Conservation (phyloP, 2,329 filamentous ascomycete genomes). For the Aspergillus ustus region DNA sequence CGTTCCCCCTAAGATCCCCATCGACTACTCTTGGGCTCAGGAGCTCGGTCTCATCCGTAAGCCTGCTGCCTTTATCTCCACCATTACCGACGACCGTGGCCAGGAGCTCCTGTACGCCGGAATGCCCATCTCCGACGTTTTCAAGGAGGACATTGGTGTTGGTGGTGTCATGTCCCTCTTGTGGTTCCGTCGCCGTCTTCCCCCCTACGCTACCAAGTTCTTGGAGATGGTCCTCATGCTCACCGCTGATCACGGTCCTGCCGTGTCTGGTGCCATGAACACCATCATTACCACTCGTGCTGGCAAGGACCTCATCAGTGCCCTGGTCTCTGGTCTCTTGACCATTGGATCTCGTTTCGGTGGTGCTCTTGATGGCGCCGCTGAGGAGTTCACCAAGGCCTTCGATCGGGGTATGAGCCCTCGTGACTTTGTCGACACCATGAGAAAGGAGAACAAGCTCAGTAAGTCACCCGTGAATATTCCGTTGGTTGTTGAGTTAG, state of each 20-base stretch:
- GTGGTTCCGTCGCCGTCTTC: slow-evolving; percentile 98
- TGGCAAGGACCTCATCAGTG: slow-evolving; percentile 96
- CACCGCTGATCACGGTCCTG: slow-evolving; percentile 97
- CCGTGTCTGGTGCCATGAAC: slow-evolving; percentile 99
- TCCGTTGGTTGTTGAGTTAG: slow-evolving; percentile 24
- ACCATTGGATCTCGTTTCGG: slow-evolving; percentile 98
- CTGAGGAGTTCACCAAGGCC: slow-evolving; percentile 97
- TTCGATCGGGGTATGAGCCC: slow-evolving; percentile 98
- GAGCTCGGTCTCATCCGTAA: slow-evolving; percentile 99
- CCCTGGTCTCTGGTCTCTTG: slow-evolving; percentile 92
- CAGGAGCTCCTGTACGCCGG: slow-evolving; percentile 98
- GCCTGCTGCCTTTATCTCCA: slow-evolving; percentile 99
- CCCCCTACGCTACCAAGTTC: slow-evolving; percentile 96
- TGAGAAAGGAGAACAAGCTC: slow-evolving; percentile 99
- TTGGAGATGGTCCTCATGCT: slow-evolving; percentile 99
- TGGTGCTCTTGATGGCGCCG: slow-evolving; percentile 96
- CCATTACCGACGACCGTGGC: slow-evolving; percentile 99
- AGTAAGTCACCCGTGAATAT: slow-evolving; percentile 56
- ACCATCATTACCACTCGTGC: slow-evolving; percentile 99
- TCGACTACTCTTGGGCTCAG: slow-evolving; percentile 99
- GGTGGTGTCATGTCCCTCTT: slow-evolving; percentile 99
- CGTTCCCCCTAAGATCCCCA: slow-evolving; percentile 95
- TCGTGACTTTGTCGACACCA: slow-evolving; percentile 97
- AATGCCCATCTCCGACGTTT: slow-evolving; percentile 99
- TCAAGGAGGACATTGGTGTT: slow-evolving; percentile 98